Evolutionary conservation across 495 filamentous ascomycete genomes (phyloP).

Genomic region (Annulohypoxylon nitens): DNA sequence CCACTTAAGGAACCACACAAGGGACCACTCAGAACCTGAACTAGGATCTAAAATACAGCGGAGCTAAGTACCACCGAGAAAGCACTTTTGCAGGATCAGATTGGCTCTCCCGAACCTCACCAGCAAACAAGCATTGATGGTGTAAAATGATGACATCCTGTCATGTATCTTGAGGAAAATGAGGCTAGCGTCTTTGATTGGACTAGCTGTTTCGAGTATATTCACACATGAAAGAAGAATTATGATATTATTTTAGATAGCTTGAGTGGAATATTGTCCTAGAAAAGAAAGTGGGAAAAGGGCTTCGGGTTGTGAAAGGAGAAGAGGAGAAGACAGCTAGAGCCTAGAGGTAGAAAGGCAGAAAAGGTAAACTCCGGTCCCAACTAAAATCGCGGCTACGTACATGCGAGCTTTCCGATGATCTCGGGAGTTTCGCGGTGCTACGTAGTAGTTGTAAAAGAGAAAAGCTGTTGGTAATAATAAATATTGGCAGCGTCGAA

Average conservation of each 20-base stretch:
- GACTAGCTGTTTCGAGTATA: conserved; percentile 1
- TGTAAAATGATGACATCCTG: conserved; percentile 39
- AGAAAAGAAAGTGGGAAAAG: neutral
- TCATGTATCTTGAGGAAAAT: conserved; percentile 12
- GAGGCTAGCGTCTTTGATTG: neutral
- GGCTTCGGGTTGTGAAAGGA: neutral
- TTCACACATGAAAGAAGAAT: neutral
- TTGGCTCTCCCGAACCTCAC: conserved; percentile 42
- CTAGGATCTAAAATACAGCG: conserved; percentile 35
- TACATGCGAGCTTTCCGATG: neutral
- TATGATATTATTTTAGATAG: neutral
- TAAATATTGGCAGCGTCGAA: neutral
- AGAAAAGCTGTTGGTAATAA: conserved; percentile 10
- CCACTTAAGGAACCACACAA: too few relatives aligned
- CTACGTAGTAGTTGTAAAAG: neutral
- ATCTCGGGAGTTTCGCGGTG: neutral
- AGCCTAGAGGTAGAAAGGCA: too few relatives aligned
- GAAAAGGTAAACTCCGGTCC: neutral
- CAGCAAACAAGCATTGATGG: conserved; percentile 43
- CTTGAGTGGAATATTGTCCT: neutral
- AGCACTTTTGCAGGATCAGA: conserved; percentile 36
- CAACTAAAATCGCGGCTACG: neutral
- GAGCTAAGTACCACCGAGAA: conserved; percentile 45
- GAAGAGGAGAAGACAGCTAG: too few relatives aligned
- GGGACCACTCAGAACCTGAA: conserved; percentile 27